Base-by-base conservation (phyloP, 441 rosid species). In the Arabidopsis hybrid region DNA sequence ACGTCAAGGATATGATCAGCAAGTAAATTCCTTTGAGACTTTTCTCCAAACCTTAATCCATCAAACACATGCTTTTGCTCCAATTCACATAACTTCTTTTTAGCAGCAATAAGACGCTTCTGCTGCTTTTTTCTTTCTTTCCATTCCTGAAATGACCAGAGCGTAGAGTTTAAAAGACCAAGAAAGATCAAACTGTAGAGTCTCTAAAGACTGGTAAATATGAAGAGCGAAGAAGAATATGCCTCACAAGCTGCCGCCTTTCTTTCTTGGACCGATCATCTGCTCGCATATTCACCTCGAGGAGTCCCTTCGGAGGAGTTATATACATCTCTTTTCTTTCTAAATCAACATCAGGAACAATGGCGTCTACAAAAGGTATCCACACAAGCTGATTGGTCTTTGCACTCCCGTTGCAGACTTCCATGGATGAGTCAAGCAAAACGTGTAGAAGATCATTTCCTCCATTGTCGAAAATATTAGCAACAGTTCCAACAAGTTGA, bases 231-330 rank as follows among this genome's bases (percentile, higher is more conserved):
- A 78, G 78, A 83, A 82, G 78, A 83, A 84, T 81, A 79, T 80
- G 90, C 80, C 98, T 90, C 86, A 94, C 99, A 84, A 89, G 89
- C 73, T 91, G 93, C 29, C 94, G 91, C 78, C 97, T 86, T 80
- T 94, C 97, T 84, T 91, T 94, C 89, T 94, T 91, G 80, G 99
- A 90, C 77, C 79, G 87, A 46, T 83, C 84, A 71, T 88, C 92
- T 40, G 85, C 38, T 47, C 89, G 96, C 29, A 89, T 47, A 64
- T 94, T 94, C 64, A 92, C 82, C 87, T 87, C 89, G 3, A 94
- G 93, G 21, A 94, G 95, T 66, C 99, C 99, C 74, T 87, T 89
- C 1, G 99, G 97, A 7, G 99, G 99, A 52, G 91, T 83, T 57
- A 94, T 90, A 63, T 80, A 71, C 88, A 94, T 86, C 85, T 91